Conservation (phyloP, 2,329 filamentous ascomycete species). For the Allantophomopsis lycopodina region DNA sequence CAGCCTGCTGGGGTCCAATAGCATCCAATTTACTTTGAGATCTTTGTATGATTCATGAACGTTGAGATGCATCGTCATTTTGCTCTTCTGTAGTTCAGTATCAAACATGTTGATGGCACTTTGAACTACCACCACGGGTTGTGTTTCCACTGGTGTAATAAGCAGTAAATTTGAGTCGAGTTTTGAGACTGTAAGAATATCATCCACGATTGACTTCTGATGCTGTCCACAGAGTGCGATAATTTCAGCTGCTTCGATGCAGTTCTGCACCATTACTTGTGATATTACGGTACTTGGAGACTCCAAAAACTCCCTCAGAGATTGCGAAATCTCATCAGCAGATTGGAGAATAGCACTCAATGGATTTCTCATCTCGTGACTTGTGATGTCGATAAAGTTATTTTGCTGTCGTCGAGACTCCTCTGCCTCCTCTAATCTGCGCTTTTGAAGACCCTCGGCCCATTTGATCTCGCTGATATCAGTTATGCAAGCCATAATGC, state of each 20-base stretch:
- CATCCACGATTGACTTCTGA: slow-evolving; percentile 62
- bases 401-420: slow-evolving; percentile 61
- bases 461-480: slow-evolving; percentile 77
- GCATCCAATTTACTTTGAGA: slow-evolving; percentile 54
- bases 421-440: slow-evolving; percentile 64
- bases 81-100: slow-evolving; percentile 54
- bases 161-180: slow-evolving; percentile 57
- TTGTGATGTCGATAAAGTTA: slow-evolving; percentile 62
- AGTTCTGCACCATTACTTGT: slow-evolving; percentile 33
- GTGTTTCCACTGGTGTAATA: slow-evolving; percentile 55
- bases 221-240: slow-evolving; percentile 64
- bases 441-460: slow-evolving; percentile 66
- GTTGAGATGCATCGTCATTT: slow-evolving; percentile 53
- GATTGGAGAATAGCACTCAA: slow-evolving; percentile 62
- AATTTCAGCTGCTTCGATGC: slow-evolving; percentile 61
- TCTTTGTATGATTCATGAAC: slow-evolving; percentile 53
- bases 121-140: slow-evolving; percentile 51
- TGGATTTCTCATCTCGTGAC: slow-evolving; percentile 66
- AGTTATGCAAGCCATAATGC: slow-evolving; percentile 12
- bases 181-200: slow-evolving; percentile 51
- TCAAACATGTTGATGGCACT: slow-evolving; percentile 66
- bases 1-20: slow-evolving; percentile 59
- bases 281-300: slow-evolving; percentile 11
- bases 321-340: slow-evolving; percentile 53
- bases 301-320: slow-evolving; percentile 21